Base-by-base conservation (phyloP, 805 yeast genomes). In the Saccharomycopsis capsularis region DNA sequence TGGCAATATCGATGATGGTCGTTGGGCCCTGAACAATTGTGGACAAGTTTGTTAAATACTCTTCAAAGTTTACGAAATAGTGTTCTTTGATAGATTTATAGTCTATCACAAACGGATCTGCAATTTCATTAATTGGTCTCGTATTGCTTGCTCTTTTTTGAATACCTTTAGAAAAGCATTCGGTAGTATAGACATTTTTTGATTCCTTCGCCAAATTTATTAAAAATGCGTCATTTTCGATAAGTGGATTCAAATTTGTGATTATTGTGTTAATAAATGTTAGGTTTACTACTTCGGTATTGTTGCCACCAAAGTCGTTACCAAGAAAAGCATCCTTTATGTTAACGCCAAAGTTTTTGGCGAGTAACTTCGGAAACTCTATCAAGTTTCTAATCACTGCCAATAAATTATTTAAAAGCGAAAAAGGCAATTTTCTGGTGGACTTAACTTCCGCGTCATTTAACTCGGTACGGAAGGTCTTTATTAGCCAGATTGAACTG, bases 121-220 rank as follows among this genome's bases (percentile, higher is more conserved):
- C 56, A 3, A 70, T 44, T 0, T 56, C 53, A 44, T 64, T 63
- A 4, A 68, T 67, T 11, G 83, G 82, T n/a, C 74, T 63, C 46
- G 68, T 67, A 56, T 76, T 76, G 44, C 73, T 71, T 2, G 68
- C 60, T 43, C 71, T 61, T 40, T 68, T 74, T 54, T 78, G 82
- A 30, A 74, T 68, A 2, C 73, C 73, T 52, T 62, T 60, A 2
- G 76, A 68, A 24, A 48, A 48, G 27, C 51, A 43, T 9, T 37
- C 30, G 15, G 23, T 25, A 1, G 39, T 21, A 41, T 47, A 41
- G 4, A 25, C 44, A 73, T 69, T 2, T 73, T 72, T 9, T 6
- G 32, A 22, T 63, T 60, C 1, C 64, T 46, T 15, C 53, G 51
- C 2, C 32, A 29, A 29, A 9, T 7, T 13, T 7, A 9, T 29